Conservation (phyloP, 129 eudicot species). For the Helichrysum umbraculigerum region DNA sequence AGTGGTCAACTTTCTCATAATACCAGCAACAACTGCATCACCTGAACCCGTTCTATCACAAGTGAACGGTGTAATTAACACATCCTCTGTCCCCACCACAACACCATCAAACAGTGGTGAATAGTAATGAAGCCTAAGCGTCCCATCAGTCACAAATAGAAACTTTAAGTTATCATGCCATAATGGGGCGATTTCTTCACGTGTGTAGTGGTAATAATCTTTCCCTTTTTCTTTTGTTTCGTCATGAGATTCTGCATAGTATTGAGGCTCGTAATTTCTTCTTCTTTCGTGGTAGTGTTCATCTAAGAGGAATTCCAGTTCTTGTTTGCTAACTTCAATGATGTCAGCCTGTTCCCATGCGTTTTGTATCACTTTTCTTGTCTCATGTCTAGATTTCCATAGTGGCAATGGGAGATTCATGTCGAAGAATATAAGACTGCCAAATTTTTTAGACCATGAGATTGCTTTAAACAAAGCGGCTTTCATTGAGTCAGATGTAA, state of each 20-base stretch:
- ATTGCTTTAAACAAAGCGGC: conserved; percentile 74
- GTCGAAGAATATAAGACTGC: conserved; percentile 78
- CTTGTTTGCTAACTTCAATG: conserved; percentile 80
- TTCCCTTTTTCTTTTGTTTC: conserved; percentile 53
- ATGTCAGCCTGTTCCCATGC: conserved; percentile 87
- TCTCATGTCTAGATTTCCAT: conserved; percentile 88
- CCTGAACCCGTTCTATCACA: conserved; percentile 98
- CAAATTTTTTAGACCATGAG: conserved; percentile 69
- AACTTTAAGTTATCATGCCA: conserved; percentile 80
- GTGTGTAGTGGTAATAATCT: conserved; percentile 77
- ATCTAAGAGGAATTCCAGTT: conserved; percentile 82
- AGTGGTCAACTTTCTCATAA: conserved; percentile 76
- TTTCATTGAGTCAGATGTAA: conserved; percentile 64
- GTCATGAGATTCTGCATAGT: conserved; percentile 65
- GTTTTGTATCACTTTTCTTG: conserved; percentile 53
- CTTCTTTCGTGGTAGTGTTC: conserved; percentile 65
- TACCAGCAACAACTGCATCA: conserved; percentile 91
- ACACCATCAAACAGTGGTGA: conserved; percentile 79
- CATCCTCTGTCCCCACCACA: conserved; percentile 90
- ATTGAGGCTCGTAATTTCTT: conserved; percentile 74
- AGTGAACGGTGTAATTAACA: conserved; percentile 85
- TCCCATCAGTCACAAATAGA: conserved; percentile 89
- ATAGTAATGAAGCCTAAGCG: conserved; percentile 81
- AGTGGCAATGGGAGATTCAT: conserved; percentile 82
- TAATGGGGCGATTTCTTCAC: conserved; percentile 77